phyloP scores from a whole-genome alignment of 176 grass and related monocot genomes.

The Juncus inflexus region DNA sequence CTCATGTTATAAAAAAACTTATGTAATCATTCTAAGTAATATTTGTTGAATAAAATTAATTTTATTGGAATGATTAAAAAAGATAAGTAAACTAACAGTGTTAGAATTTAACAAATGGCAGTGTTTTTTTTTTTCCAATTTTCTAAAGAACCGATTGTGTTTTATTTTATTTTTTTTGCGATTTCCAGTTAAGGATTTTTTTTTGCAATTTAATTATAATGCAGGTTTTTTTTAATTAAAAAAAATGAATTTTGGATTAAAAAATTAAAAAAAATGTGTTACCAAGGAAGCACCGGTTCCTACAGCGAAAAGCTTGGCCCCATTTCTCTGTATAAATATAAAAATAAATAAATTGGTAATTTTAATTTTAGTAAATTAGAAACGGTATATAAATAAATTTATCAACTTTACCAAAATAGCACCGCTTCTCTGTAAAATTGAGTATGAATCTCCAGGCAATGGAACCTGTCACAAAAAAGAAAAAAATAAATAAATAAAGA shows the following conservation, averaged over 20 bases:
- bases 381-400: background rate
- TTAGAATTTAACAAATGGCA: no score
- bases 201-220: no score
- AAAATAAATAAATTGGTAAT: conserved; percentile 12
- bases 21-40: no score
- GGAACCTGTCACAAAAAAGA: conserved; percentile 47
- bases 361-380: background rate
- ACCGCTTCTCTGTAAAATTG: conserved; percentile 79
- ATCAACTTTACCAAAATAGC: conserved; percentile 68
- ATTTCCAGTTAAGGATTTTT: no score
- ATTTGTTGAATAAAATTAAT: no score
- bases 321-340: conserved; percentile 73
- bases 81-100: no score
- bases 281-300: conserved; percentile 85
- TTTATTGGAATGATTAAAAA: no score
- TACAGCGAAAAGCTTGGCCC: conserved; percentile 62
- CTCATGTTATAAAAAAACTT: no score
- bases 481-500: background rate
- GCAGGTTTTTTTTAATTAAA: background rate
- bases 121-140: no score
- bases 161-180: no score
- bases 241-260: conserved; percentile 5
- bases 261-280: conserved; percentile 16
- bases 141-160: no score
- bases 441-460: conserved; percentile 70